Percentiles rank a stretch among this genome's conserved stretches.
phyloP scores from a whole-genome alignment of 75 land plant species.

The Pinus albicaulis region DNA sequence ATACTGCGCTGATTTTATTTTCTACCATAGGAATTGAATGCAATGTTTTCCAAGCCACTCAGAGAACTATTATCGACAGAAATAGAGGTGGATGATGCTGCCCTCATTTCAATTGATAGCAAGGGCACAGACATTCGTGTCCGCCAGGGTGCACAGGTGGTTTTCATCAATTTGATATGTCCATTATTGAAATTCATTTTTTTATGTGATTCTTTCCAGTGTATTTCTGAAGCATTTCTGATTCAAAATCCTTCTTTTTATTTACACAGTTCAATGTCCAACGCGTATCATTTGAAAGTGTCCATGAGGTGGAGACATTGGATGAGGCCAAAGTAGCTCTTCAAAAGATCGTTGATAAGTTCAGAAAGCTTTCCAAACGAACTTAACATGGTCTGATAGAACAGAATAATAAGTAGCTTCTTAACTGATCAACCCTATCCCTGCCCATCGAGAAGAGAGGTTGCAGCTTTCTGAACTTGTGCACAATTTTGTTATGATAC shows the following conservation, averaged over 20 bases:
- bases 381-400: neutral
- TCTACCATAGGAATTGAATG: conserved; percentile 66
- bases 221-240: neutral
- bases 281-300: conserved; percentile 77
- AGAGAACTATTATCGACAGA: conserved; percentile 70
- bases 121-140: conserved; percentile 91
- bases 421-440: too few species aligned
- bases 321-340: conserved; percentile 82
- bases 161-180: neutral
- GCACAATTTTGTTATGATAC: too few species aligned
- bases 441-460: too few species aligned
- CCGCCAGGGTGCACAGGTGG: conserved; percentile 94
- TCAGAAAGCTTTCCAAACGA: neutral
- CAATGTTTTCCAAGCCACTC: conserved; percentile 79
- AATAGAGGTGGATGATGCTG: conserved; percentile 89
- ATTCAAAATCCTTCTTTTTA: neutral
- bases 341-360: conserved; percentile 41
- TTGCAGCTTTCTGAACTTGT: too few species aligned
- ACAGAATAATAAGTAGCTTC: neutral
- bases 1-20: neutral
- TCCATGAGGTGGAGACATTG: conserved; percentile 73
- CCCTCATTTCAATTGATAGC: conserved; percentile 96
- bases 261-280: conserved; percentile 84
- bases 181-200: neutral
- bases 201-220: neutral